Evolutionary conservation across 208 protist species (phyloP).

Genomic region (Leptomonas pyrrhocoris): DNA sequence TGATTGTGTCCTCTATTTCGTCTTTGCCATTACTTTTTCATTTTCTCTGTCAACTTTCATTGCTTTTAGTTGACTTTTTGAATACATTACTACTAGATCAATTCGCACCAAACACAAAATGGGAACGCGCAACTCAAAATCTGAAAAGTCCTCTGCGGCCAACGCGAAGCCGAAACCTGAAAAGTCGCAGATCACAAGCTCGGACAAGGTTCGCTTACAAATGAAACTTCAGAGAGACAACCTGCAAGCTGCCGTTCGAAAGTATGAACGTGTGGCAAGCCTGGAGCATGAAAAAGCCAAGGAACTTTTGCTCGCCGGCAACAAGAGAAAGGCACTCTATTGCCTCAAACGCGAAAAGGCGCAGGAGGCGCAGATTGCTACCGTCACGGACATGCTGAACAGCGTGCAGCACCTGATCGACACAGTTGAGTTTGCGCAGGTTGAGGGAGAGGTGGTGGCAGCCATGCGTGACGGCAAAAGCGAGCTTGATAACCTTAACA

Average conservation of each 20-base stretch:
- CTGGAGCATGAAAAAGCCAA: conserved; percentile 69
- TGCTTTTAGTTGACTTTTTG: not conserved
- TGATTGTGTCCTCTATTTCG: no score
- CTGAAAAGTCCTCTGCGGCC: not conserved
- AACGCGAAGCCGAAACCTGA: conserved; percentile 6
- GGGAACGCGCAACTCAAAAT: conserved; percentile 23
- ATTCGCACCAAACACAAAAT: conserved; percentile 3
- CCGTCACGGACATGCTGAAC: conserved; percentile 72
- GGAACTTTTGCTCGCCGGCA: conserved; percentile 65
- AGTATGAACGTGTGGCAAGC: conserved; percentile 60
- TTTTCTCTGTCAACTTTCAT: not conserved
- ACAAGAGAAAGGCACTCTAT: conserved; percentile 79
- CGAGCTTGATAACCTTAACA: conserved; percentile 78
- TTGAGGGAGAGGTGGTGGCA: conserved; percentile 72
- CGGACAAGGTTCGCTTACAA: conserved; percentile 75
- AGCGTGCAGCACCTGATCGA: conserved; percentile 80
- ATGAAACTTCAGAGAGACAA: conserved; percentile 87
- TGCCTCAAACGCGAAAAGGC: conserved; percentile 76
- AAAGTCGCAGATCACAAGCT: conserved; percentile 55
- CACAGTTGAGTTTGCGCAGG: conserved; percentile 78
- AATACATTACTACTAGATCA: not conserved
- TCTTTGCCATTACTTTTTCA: not conserved
- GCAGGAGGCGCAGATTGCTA: conserved; percentile 61
- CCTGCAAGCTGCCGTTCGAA: conserved; percentile 60
- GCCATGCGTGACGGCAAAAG: conserved; percentile 74